These are phyloP conservation scores for Xerocomellus chrysenteron DNA, from an alignment of 768 basidiomycete genomes.

Conservation along the genomic window DNA sequence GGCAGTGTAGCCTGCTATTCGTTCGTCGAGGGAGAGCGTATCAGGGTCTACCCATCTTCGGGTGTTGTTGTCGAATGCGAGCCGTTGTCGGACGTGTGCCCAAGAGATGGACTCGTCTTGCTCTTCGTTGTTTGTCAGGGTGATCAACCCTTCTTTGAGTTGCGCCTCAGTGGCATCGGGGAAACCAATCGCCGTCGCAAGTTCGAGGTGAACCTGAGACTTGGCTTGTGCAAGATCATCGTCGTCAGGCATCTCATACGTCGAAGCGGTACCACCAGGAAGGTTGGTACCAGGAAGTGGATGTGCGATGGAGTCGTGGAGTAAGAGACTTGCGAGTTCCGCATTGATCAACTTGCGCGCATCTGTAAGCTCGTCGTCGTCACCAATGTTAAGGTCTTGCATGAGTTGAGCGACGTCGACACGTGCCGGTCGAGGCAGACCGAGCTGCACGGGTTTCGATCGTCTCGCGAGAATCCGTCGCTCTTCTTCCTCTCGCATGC, in stretches of 20 bases:
- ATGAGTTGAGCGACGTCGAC: conserved; percentile 71
- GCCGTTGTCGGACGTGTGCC: conserved; percentile 61
- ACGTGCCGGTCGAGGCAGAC: conserved; percentile 82
- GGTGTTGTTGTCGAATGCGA: conserved; percentile 59
- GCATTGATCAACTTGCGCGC: conserved; percentile 67
- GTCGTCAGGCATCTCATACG: conserved; percentile 76
- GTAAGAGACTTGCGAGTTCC: conserved; percentile 76
- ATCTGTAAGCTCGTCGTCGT: conserved; percentile 43
- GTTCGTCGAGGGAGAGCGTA: conserved; percentile 54
- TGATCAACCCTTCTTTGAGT: conserved; percentile 71
- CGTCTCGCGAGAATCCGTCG: conserved; percentile 76
- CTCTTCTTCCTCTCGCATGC: conserved; percentile 73
- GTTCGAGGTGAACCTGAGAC: conserved; percentile 70
- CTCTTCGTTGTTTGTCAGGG: conserved; percentile 60
- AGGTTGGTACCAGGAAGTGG: conserved; percentile 85
- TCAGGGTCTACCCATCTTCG: conserved; percentile 67
- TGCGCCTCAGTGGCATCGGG: conserved; percentile 79
- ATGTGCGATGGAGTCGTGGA: conserved; percentile 84
- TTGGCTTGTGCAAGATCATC: conserved; percentile 70
- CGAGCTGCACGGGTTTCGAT: conserved; percentile 76
- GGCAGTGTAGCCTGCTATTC: conserved; percentile 60
- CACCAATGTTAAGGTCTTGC: conserved; percentile 52
- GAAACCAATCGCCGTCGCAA: conserved; percentile 79
- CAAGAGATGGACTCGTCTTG: conserved; percentile 65
- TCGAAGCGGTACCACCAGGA: conserved; percentile 68